Conservation (phyloP, 495 filamentous ascomycete genomes). For the Thozetella sp. region DNA sequence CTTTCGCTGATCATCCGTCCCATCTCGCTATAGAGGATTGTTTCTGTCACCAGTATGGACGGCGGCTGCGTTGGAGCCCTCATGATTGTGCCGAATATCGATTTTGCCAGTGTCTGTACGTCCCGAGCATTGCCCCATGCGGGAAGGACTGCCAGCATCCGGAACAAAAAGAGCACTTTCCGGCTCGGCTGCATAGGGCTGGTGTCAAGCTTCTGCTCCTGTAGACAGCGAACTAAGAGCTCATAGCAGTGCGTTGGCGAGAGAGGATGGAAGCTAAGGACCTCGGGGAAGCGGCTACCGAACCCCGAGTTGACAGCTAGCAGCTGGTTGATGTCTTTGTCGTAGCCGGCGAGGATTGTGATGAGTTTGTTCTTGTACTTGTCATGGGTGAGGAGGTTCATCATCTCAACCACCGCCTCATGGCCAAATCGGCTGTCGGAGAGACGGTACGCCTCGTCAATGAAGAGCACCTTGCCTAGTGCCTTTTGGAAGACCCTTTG, state of each 20-base stretch:
- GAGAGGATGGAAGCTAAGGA: constrained; percentile 51
- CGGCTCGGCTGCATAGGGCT: constrained; percentile 10
- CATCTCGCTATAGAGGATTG: too few relatives aligned
- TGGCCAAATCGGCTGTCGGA: constrained; percentile 57
- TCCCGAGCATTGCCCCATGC: constrained; percentile 74
- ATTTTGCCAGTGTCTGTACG: constrained; percentile 57
- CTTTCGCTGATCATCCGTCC: too few relatives aligned
- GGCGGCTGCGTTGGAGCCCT: too few relatives aligned
- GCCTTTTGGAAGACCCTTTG: constrained; percentile 58
- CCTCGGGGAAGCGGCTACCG: constrained; percentile 60
- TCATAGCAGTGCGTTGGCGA: constrained; percentile 43
- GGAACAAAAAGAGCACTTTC: constrained; percentile 36
- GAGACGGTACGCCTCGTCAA: constrained; percentile 70
- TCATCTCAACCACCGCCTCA: constrained; percentile 75
- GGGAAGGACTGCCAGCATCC: constrained; percentile 37
- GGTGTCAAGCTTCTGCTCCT: constrained; percentile 24
- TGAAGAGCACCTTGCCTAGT: constrained; percentile 64
- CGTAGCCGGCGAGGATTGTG: constrained; percentile 76
- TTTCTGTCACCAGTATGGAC: too few relatives aligned
- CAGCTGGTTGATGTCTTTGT: constrained; percentile 68
- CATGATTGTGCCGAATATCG: constrained; percentile 46
- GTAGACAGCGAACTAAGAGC: constrained; percentile 31
- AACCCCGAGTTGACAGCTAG: constrained; percentile 64
- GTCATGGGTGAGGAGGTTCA: constrained; percentile 67
- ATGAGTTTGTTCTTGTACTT: constrained; percentile 65